Conservation (phyloP, 1,284 basidiomycete genomes). For the Agroathelia rolfsii region DNA sequence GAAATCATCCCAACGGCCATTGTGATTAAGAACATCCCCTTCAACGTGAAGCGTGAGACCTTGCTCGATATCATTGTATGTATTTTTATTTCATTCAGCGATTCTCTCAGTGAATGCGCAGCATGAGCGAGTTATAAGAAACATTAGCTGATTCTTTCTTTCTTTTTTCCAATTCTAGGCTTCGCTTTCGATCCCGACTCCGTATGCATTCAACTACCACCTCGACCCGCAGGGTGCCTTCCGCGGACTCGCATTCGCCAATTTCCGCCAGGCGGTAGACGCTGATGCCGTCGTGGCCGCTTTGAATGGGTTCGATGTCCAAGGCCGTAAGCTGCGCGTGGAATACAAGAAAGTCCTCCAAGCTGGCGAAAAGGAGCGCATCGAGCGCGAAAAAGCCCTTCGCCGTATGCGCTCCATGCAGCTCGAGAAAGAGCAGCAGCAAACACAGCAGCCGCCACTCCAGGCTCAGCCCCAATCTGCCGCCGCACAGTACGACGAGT, state of each 20-base stretch:
- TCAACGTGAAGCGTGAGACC: slow-evolving; percentile 94
- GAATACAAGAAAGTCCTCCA: slow-evolving; percentile 99
- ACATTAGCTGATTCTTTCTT: slow-evolving; percentile 11
- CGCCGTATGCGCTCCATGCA: slow-evolving; percentile 97
- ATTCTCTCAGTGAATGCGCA: slow-evolving; percentile 5
- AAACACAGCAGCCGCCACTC: slow-evolving; percentile 26
- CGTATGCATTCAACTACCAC: slow-evolving; percentile 99
- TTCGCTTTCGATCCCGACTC: slow-evolving; percentile 89
- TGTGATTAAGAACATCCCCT: slow-evolving; percentile 99
- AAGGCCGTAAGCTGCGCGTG: slow-evolving; percentile 96
- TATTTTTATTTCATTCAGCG: slow-evolving; percentile 15
- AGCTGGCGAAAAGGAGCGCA: slow-evolving; percentile 97
- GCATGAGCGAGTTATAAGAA: slow-evolving; percentile 9
- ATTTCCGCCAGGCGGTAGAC: slow-evolving; percentile 87
- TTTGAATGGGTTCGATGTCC: slow-evolving; percentile 91
- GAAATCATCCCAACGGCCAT: slow-evolving; percentile 98
- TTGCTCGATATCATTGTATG: slow-evolving; percentile 91
- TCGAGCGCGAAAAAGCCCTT: slow-evolving; percentile 97
- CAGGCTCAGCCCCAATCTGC: slow-evolving; percentile 8
- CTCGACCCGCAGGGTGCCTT: slow-evolving; percentile 92
- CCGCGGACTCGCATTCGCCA: slow-evolving; percentile 96
- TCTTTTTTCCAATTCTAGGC: slow-evolving; percentile 39
- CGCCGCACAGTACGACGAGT: slow-evolving; percentile 51
- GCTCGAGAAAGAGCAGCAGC: slow-evolving; percentile 68
- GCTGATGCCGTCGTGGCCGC: slow-evolving; percentile 95